phyloP scores from a whole-genome alignment of 306 rosid species.

The Lotus japonicus region DNA sequence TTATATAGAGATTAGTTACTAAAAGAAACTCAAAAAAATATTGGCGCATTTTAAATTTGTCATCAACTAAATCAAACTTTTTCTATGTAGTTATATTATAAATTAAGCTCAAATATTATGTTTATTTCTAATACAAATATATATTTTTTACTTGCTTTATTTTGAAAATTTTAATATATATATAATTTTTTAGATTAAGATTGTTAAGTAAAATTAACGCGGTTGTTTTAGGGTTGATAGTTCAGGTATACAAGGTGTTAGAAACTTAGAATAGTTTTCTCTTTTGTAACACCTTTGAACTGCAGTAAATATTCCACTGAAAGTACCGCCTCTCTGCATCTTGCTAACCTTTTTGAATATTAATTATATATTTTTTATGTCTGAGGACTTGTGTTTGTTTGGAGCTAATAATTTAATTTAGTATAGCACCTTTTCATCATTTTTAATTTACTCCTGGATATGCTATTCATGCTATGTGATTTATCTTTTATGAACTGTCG shows the following conservation, averaged over 20 bases:
- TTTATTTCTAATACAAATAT: no score
- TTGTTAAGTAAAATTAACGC: no score
- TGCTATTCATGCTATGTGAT: conserved; percentile 9
- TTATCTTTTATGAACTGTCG: conserved; percentile 13
- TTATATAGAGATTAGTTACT: no score
- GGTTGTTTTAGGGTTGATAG: no score
- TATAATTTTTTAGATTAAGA: no score
- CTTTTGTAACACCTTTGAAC: not conserved
- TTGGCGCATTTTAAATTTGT: no score
- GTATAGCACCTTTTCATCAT: not conserved
- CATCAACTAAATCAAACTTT: no score
- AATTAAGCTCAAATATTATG: no score
- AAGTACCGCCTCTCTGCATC: not conserved
- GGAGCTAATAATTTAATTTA: not conserved
- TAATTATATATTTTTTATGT: conserved; percentile 2
- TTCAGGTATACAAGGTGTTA: not conserved
- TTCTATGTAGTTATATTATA: no score
- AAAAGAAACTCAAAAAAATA: no score
- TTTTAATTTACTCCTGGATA: not conserved
- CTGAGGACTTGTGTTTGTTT: not conserved
- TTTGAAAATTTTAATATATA: no score
- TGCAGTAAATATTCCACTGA: not conserved
- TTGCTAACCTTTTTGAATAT: not conserved
- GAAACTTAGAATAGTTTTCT: not conserved
- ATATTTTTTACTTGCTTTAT: no score